These are phyloP conservation scores for Leishmania aethiopica DNA, from an alignment of 208 protist genomes.

Conservation along the genomic window DNA sequence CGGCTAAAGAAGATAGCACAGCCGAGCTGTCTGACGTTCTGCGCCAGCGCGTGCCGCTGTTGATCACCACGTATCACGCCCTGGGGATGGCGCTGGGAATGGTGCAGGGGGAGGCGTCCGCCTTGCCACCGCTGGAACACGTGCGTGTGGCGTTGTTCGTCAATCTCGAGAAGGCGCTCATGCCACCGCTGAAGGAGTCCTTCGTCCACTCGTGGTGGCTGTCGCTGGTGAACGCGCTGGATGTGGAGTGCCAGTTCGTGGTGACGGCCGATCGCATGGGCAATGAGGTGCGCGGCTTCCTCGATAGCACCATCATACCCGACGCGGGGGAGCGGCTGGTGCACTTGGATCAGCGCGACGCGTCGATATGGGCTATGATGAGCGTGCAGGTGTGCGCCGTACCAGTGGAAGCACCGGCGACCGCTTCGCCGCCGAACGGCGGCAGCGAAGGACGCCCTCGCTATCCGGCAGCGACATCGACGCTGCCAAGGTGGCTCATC, in stretches of 20 bases:
- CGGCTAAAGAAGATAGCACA: background rate
- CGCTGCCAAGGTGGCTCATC: constrained; percentile 33
- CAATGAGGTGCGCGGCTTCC: constrained; percentile 43
- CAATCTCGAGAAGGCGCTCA: constrained; percentile 47
- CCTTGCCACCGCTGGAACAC: constrained; percentile 62
- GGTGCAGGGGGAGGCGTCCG: constrained; percentile 32
- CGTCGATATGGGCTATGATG: constrained; percentile 35
- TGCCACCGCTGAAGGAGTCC: constrained; percentile 39
- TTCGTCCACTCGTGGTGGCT: constrained; percentile 53
- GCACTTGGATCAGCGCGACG: constrained; percentile 37
- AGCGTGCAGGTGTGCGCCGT: constrained; percentile 39
- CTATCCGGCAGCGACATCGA: constrained; percentile 45
- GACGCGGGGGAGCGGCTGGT: constrained; percentile 38
- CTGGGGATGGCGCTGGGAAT: constrained; percentile 41
- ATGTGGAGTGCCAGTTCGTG: constrained; percentile 84
- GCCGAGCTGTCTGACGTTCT: constrained; percentile 21
- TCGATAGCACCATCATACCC: constrained; percentile 49
- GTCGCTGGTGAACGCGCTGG: constrained; percentile 61
- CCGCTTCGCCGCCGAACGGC: background rate
- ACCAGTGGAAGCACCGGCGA: constrained; percentile 14
- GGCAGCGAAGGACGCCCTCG: constrained; percentile 17
- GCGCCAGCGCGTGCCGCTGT: constrained; percentile 45
- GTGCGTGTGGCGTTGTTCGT: constrained; percentile 54
- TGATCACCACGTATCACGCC: constrained; percentile 50
- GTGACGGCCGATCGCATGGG: constrained; percentile 41